Evolutionary conservation across 176 grass and related monocot species (phyloP), one percentile per base, ranked within the genome.

Genomic region (Rhynchospora breviuscula): DNA sequence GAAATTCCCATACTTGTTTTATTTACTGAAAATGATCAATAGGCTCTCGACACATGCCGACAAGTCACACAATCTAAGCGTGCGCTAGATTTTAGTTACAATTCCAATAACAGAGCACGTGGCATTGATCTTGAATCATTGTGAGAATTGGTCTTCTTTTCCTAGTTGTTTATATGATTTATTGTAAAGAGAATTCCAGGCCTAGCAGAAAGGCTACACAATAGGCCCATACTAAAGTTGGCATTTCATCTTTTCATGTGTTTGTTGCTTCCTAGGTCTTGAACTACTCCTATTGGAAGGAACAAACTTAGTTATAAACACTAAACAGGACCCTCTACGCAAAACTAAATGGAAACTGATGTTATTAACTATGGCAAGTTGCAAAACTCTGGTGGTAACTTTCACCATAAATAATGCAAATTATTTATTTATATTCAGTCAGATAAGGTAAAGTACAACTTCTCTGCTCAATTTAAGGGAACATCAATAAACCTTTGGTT

Each of bases 1-100:
- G 11, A 71, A 71, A 40, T 3, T 46, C 2, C 17, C 17, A 19
- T 17, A 45, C 1, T 29, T 4, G 15, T 14, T 79, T 79, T 79
- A 12, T 44, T 81, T 67, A 54, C 57, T 31, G 44, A 84, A 84
- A 21, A 51, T 56, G 81, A 84, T 58, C 62, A 71, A 84, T 69
- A 85, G 87, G 83, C 80, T 53, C 23, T 22, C 73, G 87, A 94
- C 89, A 94, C 80, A 85, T 94, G 89, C 85, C 82, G 85, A 94
- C 89, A 94, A 87, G 69, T 89, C 77, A 77, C 88, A 83, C 81
- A 64, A 79, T 70, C 87, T 74, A 83, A 86, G 81, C 92, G 89
- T 94, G 92, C 87, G 67, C 85, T 29, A 53, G 85, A 85, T 87
- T 47, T 89, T 85, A 88, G 85, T 84, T 47, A 15, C 58, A 21